A percentile compares a stretch with the other conserved stretches of the same genome.
Evolutionary conservation across 768 basidiomycete species (phyloP).

Genomic region (Agrocybe pediades): DNA sequence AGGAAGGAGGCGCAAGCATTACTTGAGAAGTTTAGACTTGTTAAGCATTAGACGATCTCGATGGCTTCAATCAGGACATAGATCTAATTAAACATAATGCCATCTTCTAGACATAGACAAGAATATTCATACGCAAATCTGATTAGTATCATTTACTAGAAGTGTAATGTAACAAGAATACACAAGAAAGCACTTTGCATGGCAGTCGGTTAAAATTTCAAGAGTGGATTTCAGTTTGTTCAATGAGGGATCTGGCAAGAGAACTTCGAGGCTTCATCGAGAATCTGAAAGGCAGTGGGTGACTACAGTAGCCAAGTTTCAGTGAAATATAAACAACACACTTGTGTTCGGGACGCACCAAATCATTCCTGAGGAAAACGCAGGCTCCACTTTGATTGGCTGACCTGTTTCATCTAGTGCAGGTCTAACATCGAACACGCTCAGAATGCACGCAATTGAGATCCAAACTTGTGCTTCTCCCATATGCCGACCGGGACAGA

Average conservation of each 20-base stretch:
- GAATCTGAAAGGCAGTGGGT: slow-evolving; percentile 35
- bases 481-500: slow-evolving; percentile 50
- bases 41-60: neutral
- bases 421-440: slow-evolving; percentile 40
- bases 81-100: neutral
- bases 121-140: neutral
- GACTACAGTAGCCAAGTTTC: slow-evolving; percentile 18
- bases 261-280: slow-evolving; percentile 32
- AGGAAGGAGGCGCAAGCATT: neutral
- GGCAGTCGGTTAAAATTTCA: slow-evolving; percentile 5
- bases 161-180: neutral
- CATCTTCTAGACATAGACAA: neutral
- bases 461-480: slow-evolving; percentile 49
- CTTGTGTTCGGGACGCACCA: slow-evolving; percentile 27
- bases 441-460: slow-evolving; percentile 43
- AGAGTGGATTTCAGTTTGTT: slow-evolving; percentile 26
- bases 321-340: neutral
- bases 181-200: neutral
- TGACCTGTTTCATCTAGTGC: slow-evolving; percentile 36
- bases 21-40: neutral
- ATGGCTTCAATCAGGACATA: neutral
- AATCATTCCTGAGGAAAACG: slow-evolving; percentile 45
- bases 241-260: slow-evolving; percentile 26
- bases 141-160: neutral
- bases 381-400: slow-evolving; percentile 29